phyloP scores from a whole-genome alignment of 2,329 filamentous ascomycete species.

The Thielaviopsis ethacetica region DNA sequence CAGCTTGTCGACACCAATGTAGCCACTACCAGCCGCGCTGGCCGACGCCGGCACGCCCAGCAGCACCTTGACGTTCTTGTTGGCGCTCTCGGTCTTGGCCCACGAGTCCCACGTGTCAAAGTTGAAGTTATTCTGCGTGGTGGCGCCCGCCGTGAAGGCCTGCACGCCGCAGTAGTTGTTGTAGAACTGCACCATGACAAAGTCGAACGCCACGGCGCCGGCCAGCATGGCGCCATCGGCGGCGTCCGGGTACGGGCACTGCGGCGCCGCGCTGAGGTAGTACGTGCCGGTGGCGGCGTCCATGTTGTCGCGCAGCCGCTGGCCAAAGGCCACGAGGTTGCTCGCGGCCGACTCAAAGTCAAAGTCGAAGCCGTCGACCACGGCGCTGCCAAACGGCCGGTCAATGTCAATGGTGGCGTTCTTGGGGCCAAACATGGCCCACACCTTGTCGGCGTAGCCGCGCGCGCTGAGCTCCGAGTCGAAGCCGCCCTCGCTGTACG shows the following conservation, averaged over 20 bases:
- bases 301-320: constrained; percentile 27
- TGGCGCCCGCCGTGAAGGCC: constrained; percentile 24
- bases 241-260: constrained; percentile 23
- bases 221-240: constrained; percentile 24
- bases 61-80: constrained; percentile 31
- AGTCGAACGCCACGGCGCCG: constrained; percentile 25
- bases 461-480: constrained; percentile 18
- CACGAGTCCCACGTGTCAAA: constrained; percentile 39
- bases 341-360: constrained; percentile 21
- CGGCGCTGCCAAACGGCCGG: constrained; percentile 22
- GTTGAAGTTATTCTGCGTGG: constrained; percentile 23
- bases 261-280: constrained; percentile 28
- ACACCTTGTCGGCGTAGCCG: constrained; percentile 23
- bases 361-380: constrained; percentile 28
- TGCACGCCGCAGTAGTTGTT: constrained; percentile 42
- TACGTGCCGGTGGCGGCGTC: constrained; percentile 24
- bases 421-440: constrained; percentile 23
- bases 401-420: constrained; percentile 18
- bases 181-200: constrained; percentile 33
- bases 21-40: constrained; percentile 22
- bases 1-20: constrained; percentile 20
- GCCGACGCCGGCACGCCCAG: constrained; percentile 26
- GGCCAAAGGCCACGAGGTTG: constrained; percentile 20
- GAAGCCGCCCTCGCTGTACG: constrained; percentile 36
- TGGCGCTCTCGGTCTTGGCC: constrained; percentile 40